phyloP scores from a whole-genome alignment of 2,329 filamentous ascomycete genomes.

The Lecanicillium sp. region DNA sequence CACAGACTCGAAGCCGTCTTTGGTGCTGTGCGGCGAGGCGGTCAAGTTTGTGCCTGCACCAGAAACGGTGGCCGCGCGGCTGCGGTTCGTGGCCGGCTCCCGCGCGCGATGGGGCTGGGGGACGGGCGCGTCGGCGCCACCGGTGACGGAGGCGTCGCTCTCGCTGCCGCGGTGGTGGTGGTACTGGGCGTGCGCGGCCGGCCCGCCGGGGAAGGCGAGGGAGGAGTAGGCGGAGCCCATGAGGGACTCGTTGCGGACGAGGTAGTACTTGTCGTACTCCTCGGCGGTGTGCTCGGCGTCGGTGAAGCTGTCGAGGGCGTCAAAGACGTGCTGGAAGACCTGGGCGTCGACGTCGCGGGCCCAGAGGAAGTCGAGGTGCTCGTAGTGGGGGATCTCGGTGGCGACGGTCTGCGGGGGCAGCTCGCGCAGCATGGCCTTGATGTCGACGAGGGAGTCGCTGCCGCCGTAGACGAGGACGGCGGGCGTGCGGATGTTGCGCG shows the following conservation, averaged over 20 bases:
- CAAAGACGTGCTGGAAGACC: slow-evolving; percentile 87
- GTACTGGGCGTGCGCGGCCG: too few species aligned
- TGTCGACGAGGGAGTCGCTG: slow-evolving; percentile 88
- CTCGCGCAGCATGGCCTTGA: slow-evolving; percentile 84
- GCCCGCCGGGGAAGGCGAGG: slow-evolving; percentile 12
- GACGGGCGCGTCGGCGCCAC: slow-evolving; percentile 5
- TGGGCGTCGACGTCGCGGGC: slow-evolving; percentile 73
- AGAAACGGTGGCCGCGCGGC: slow-evolving; percentile 6
- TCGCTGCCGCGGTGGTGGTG: slow-evolving; percentile 22
- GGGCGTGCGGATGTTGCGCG: slow-evolving; percentile 92
- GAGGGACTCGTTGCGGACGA: slow-evolving; percentile 43
- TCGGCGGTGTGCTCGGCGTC: slow-evolving; percentile 49
- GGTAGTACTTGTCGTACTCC: slow-evolving; percentile 51
- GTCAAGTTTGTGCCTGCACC: neutral
- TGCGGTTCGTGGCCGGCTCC: slow-evolving; percentile 12
- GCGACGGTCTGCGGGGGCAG: slow-evolving; percentile 78
- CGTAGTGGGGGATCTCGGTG: slow-evolving; percentile 83
- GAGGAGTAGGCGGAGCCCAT: slow-evolving; percentile 26
- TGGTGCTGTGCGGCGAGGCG: neutral
- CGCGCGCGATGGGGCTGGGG: slow-evolving; percentile 20
- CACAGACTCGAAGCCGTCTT: neutral
- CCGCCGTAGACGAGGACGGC: slow-evolving; percentile 91
- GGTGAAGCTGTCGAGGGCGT: slow-evolving; percentile 70
- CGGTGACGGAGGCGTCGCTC: slow-evolving; percentile 25
- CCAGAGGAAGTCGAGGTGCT: slow-evolving; percentile 97